Conservation (phyloP, 768 basidiomycete species). For the Serpula lacrymans region DNA sequence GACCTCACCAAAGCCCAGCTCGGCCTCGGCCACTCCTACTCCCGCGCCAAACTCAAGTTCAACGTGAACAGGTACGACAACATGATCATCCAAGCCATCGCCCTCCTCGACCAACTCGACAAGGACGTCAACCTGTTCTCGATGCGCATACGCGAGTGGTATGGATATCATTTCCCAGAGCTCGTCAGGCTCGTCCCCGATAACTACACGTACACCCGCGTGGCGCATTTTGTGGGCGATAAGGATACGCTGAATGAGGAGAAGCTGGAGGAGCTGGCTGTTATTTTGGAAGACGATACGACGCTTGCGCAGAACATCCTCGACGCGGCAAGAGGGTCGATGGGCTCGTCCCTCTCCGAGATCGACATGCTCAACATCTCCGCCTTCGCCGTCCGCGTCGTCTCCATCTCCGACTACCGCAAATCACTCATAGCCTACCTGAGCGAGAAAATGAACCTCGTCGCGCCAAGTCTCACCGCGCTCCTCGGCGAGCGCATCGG, state of each 20-base stretch:
- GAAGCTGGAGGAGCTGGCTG: slow-evolving; percentile 73
- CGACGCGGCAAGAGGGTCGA: slow-evolving; percentile 90
- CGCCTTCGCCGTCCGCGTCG: slow-evolving; percentile 84
- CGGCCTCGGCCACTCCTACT: slow-evolving; percentile 96
- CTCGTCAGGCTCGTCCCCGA: slow-evolving; percentile 91
- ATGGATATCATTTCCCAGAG: slow-evolving; percentile 99
- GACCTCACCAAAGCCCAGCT: slow-evolving; percentile 94
- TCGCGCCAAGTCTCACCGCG: slow-evolving; percentile 90
- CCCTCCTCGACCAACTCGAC: slow-evolving; percentile 96
- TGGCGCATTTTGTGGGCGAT: slow-evolving; percentile 84
- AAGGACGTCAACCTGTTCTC: slow-evolving; percentile 99
- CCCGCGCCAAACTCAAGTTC: slow-evolving; percentile 96
- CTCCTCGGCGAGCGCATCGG: slow-evolving; percentile 91
- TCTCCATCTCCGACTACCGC: slow-evolving; percentile 92
- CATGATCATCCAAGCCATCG: slow-evolving; percentile 99
- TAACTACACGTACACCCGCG: slow-evolving; percentile 89
- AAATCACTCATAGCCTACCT: slow-evolving; percentile 86
- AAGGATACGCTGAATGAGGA: slow-evolving; percentile 80
- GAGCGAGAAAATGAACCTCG: slow-evolving; percentile 95
- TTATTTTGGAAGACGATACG: slow-evolving; percentile 78
- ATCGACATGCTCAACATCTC: slow-evolving; percentile 96
- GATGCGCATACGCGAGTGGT: slow-evolving; percentile 99
- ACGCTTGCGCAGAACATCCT: slow-evolving; percentile 90
- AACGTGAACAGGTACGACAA: slow-evolving; percentile 95
- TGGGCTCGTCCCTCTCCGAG: slow-evolving; percentile 89